A percentile compares a stretch with the other conserved stretches of the same genome.
These are phyloP conservation scores for Rhynchospora tenuis DNA, from an alignment of 176 grass and related monocot genomes.

Conservation along the genomic window DNA sequence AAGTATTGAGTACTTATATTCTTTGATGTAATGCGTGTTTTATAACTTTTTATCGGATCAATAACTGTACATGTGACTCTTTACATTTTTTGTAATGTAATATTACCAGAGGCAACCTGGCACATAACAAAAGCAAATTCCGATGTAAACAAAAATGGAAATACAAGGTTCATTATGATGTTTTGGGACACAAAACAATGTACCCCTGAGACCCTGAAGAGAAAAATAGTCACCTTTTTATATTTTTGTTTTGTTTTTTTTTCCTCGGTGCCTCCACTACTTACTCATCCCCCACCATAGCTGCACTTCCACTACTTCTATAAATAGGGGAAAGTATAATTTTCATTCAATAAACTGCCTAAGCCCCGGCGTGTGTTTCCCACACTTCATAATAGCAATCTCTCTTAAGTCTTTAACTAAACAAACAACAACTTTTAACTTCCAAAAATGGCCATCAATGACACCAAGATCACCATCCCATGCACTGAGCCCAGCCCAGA, in stretches of 20 bases:
- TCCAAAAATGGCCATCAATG: constrained; percentile 30
- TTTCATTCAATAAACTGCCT: constrained; percentile 13
- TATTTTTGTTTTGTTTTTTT: not conserved
- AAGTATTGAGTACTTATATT: not conserved
- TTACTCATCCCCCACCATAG: constrained; percentile 3
- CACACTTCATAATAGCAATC: constrained; percentile 17
- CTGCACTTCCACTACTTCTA: not conserved
- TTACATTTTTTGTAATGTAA: not conserved
- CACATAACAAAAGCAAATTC: not conserved
- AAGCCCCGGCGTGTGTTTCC: constrained; percentile 25
- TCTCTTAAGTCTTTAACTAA: not conserved
- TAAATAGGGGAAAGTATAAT: not conserved
- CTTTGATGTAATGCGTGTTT: not conserved
- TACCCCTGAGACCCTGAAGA: not conserved
- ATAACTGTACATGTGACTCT: not conserved
- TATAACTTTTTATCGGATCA: not conserved
- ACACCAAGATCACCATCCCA: constrained; percentile 38
- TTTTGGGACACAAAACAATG: not conserved
- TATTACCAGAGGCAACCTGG: not conserved
- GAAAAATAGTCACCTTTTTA: not conserved
- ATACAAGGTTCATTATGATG: not conserved
- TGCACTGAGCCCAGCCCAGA: not conserved
- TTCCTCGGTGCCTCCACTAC: not conserved
- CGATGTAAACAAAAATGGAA: not conserved
- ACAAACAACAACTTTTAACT: not conserved